phyloP scores from a whole-genome alignment of 805 yeast species.

The Candida peoriensis region DNA sequence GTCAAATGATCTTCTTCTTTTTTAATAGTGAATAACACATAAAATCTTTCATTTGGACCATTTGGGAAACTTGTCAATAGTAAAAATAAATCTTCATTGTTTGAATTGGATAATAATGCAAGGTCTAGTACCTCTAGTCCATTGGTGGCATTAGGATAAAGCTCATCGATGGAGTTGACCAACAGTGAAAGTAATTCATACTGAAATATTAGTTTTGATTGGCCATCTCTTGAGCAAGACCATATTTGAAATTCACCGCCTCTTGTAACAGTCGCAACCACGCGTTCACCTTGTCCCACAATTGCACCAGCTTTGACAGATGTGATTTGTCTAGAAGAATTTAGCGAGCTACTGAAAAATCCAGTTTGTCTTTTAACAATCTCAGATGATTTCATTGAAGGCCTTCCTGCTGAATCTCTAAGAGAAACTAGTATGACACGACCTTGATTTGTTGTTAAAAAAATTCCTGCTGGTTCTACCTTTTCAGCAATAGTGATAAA shows the following conservation, averaged over 20 bases:
- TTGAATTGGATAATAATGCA: slow-evolving; percentile 39
- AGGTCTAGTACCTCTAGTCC: slow-evolving; percentile 59
- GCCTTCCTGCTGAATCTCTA: slow-evolving; percentile 65
- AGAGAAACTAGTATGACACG: slow-evolving; percentile 58
- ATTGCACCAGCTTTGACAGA: slow-evolving; percentile 52
- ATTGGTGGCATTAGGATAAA: slow-evolving; percentile 48
- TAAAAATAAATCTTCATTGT: slow-evolving; percentile 37
- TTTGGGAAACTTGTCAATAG: slow-evolving; percentile 37
- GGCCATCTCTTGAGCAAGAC: slow-evolving; percentile 43
- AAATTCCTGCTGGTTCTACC: slow-evolving; percentile 71
- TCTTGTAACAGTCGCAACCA: slow-evolving; percentile 34
- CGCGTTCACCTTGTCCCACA: slow-evolving; percentile 45
- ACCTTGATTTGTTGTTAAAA: slow-evolving; percentile 65
- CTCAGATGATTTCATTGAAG: slow-evolving; percentile 29
- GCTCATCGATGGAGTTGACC: slow-evolving; percentile 34
- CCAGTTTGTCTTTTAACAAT: slow-evolving; percentile 28
- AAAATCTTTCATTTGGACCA: slow-evolving; percentile 27
- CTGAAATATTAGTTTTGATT: slow-evolving; percentile 34
- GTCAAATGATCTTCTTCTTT: slow-evolving; percentile 46
- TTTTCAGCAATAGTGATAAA: slow-evolving; percentile 48
- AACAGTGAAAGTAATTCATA: slow-evolving; percentile 31
- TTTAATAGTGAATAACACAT: slow-evolving; percentile 50
- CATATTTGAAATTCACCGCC: slow-evolving; percentile 44
- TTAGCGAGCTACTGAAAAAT: slow-evolving; percentile 27
- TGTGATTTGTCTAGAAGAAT: slow-evolving; percentile 39